These are phyloP conservation scores for Botrytis fragariae DNA, from an alignment of 2,329 filamentous ascomycete species.

Conservation along the genomic window DNA sequence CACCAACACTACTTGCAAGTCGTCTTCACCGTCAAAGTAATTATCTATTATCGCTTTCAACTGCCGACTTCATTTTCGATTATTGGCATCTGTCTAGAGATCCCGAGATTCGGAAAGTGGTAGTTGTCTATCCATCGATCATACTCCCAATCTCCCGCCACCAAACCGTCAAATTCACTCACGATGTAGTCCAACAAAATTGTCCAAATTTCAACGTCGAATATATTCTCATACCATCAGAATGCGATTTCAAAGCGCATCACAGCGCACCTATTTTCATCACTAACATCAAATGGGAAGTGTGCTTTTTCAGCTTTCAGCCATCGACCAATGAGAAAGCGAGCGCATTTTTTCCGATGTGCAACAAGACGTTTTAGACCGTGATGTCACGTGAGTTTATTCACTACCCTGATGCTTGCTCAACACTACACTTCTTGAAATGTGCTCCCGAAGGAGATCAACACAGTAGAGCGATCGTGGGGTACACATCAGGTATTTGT, in stretches of 20 bases:
- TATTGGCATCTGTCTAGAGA: too few relatives aligned
- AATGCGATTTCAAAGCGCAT: too few relatives aligned
- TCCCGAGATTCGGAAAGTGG: not conserved
- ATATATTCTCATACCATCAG: too few relatives aligned
- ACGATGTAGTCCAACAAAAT: not conserved
- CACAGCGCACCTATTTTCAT: not conserved
- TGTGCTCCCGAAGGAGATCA: not conserved
- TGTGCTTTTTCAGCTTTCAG: not conserved
- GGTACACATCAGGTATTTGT: fast-evolving
- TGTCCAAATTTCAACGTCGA: not conserved
- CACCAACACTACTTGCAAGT: not conserved
- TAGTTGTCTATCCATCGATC: not conserved
- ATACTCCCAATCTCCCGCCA: too few relatives aligned
- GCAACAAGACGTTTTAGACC: not conserved
- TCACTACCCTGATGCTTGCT: not conserved
- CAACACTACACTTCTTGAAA: not conserved
- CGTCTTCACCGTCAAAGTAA: too few relatives aligned
- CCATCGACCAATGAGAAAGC: not conserved
- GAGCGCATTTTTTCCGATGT: conserved; percentile 12
- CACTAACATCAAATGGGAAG: fast-evolving
- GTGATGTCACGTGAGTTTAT: not conserved
- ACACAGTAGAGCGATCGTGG: not conserved
- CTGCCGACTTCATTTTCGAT: fast-evolving
- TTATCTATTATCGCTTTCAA: too few relatives aligned
- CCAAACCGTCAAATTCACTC: not conserved